Conservation (phyloP, 2,329 filamentous ascomycete genomes). For the Leptosphaerulina australis region DNA sequence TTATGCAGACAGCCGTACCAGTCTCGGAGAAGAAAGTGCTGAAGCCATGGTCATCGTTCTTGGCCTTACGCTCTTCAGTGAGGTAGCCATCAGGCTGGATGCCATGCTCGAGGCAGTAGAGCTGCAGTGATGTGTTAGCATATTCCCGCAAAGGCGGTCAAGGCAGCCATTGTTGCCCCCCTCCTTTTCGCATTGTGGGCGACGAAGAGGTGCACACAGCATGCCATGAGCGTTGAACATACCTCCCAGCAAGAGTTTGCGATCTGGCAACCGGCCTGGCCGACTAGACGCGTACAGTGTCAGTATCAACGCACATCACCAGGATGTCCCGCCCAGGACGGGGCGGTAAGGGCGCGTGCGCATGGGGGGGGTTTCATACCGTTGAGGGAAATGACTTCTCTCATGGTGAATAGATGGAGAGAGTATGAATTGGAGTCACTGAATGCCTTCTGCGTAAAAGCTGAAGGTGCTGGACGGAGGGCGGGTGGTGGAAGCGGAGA, state of each 20-base stretch:
- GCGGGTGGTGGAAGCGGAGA: constrained; percentile 29
- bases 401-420: constrained; percentile 69
- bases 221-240: constrained; percentile 55
- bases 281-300: constrained; percentile 73
- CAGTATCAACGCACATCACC: constrained; percentile 52
- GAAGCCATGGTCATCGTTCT: constrained; percentile 94
- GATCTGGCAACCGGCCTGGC: constrained; percentile 99
- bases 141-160: constrained; percentile 36
- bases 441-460: constrained; percentile 16
- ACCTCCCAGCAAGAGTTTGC: constrained; percentile 99
- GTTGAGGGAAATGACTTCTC: constrained; percentile 99
- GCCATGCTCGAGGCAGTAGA: constrained; percentile 99
- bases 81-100: constrained; percentile 99
- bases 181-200: constrained; percentile 25
- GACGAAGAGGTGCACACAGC: constrained; percentile 16
- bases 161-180: constrained; percentile 42
- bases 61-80: constrained; percentile 94
- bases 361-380: constrained; percentile 65
- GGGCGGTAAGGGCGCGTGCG: constrained; percentile 43
- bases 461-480: constrained; percentile 22
- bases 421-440: constrained; percentile 38
- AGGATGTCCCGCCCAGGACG: constrained; percentile 43
- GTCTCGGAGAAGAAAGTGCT: constrained; percentile 99
- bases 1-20: constrained; percentile 64
- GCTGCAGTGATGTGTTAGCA: constrained; percentile 61